Evolutionary conservation across 495 filamentous ascomycete genomes (phyloP), one percentile per base, ranked within the genome.

Genomic region (Lasiosphaeria ovina): DNA sequence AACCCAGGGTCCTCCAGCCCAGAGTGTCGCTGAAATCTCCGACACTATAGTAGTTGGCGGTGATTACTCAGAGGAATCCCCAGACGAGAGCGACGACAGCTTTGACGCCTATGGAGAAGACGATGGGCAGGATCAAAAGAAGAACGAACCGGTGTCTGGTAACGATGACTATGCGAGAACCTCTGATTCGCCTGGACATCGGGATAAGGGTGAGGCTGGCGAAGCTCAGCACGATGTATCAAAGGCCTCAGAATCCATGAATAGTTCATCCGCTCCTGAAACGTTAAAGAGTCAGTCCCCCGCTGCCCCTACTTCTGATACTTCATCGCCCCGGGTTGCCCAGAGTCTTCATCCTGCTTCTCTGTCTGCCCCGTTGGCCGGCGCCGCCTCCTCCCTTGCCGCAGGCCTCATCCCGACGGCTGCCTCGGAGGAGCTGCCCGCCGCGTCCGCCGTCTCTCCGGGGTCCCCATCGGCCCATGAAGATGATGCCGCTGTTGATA

Each of bases 141-240:
- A 55, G 16, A 34, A 53, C 62, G 61, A 62, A n/a, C 59, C 67
- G 32, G 68, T 68, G 34, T 61, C 71, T 54, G 69, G 66, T 63
- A 69, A 69, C 67, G 74, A 76, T 71, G 76, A 81, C 65, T 79
- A 81, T 74, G 74, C 76, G 52, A 74, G 70, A 64, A 76, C 76
- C 51, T 79, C 78, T 75, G 77, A 79, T 55, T 74, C 74, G 59
- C 76, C 80, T 36, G 68, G 61, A 38, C 52, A 60, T 47, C 61
- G 62, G 61, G 54, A 66, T 53, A 66, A 68, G 55, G 65, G 66
- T 63, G 66, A 66, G 62, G 67, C 64, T 68, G 66, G 66, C 56
- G 72, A 74, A 49, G 51, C 55, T 62, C 64, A 71, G 57, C 74
- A 75, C 66, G 71, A 76, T 77, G 73, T 76, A 75, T 65, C 73